Conservation (phyloP, 75 land plant species). For the Ceratopteris richardii region DNA sequence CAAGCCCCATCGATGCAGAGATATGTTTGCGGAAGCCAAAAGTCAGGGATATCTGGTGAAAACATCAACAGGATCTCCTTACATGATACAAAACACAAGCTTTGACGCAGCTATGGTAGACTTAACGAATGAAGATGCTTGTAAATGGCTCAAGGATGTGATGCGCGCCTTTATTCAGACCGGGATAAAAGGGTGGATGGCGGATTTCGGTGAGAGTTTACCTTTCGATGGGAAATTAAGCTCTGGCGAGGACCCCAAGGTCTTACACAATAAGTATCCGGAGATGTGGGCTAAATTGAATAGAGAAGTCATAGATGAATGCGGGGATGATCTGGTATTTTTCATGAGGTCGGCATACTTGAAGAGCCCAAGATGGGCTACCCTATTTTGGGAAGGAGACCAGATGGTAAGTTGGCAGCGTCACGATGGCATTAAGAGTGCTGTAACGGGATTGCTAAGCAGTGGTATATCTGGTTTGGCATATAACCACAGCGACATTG, state of each 20-base stretch:
- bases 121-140: conserved; percentile 63
- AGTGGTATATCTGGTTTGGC: conserved; percentile 80
- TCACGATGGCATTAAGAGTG: conserved; percentile 91
- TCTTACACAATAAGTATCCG: conserved; percentile 76
- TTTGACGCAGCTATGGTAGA: conserved; percentile 87
- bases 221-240: conserved; percentile 67
- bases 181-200: conserved; percentile 79
- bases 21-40: conserved; percentile 62
- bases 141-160: conserved; percentile 62
- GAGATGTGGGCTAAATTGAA: conserved; percentile 85
- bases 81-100: conserved; percentile 86
- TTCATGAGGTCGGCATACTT: conserved; percentile 85
- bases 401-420: conserved; percentile 97
- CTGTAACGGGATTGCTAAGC: conserved; percentile 71
- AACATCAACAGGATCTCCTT: conserved; percentile 36
- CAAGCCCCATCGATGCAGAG: conserved; percentile 42
- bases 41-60: conserved; percentile 45
- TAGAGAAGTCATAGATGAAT: conserved; percentile 80
- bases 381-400: conserved; percentile 94
- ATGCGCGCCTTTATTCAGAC: conserved; percentile 58
- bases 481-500: conserved; percentile 89
- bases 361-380: conserved; percentile 70
- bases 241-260: conserved; percentile 76
- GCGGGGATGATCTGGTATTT: conserved; percentile 50
- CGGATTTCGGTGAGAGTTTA: conserved; percentile 93